Conservation (phyloP, 2,329 filamentous ascomycete species). For the Talaromyces albobiverticillius region DNA sequence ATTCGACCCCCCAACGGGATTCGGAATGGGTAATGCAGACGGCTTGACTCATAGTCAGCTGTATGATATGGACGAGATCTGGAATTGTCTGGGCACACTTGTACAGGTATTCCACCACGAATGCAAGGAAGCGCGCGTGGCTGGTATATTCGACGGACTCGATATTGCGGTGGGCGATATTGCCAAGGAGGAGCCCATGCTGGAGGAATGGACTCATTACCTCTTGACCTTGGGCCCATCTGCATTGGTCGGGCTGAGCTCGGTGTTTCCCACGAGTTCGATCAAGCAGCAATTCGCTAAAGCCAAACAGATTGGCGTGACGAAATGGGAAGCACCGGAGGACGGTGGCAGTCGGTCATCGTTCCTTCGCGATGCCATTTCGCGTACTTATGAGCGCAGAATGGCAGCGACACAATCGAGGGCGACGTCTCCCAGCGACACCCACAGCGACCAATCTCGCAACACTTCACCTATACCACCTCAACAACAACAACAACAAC, state of each 20-base stretch:
- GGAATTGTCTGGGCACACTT: slow-evolving; percentile 59
- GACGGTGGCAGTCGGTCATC: slow-evolving; percentile 48
- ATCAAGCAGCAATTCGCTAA: slow-evolving; percentile 48
- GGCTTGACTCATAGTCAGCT: slow-evolving; percentile 56
- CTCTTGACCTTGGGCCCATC: slow-evolving; percentile 59
- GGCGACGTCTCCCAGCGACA: slow-evolving; percentile 1
- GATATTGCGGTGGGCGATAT: slow-evolving; percentile 44
- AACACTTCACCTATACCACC: not conserved
- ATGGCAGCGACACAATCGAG: slow-evolving; percentile 15
- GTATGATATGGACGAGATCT: slow-evolving; percentile 64
- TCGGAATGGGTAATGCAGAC: slow-evolving; percentile 54
- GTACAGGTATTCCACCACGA: slow-evolving; percentile 56
- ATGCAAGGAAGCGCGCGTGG: slow-evolving; percentile 52
- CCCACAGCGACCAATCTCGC: slow-evolving; percentile 15
- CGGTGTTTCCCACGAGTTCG: slow-evolving; percentile 36
- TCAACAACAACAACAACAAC: not conserved
- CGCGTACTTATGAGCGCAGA: slow-evolving; percentile 56
- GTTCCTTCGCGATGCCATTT: slow-evolving; percentile 61
- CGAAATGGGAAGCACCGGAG: slow-evolving; percentile 52
- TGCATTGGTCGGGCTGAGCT: slow-evolving; percentile 53
- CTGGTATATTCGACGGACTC: slow-evolving; percentile 57
- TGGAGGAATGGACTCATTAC: slow-evolving; percentile 64
- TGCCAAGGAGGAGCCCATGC: slow-evolving; percentile 48
- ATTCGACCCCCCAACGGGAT: slow-evolving; percentile 56
- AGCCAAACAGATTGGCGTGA: slow-evolving; percentile 55